Evolutionary conservation across 345 rosid genomes (phyloP), one percentile per base, ranked within the genome.

Genomic region (Populus davidiana): DNA sequence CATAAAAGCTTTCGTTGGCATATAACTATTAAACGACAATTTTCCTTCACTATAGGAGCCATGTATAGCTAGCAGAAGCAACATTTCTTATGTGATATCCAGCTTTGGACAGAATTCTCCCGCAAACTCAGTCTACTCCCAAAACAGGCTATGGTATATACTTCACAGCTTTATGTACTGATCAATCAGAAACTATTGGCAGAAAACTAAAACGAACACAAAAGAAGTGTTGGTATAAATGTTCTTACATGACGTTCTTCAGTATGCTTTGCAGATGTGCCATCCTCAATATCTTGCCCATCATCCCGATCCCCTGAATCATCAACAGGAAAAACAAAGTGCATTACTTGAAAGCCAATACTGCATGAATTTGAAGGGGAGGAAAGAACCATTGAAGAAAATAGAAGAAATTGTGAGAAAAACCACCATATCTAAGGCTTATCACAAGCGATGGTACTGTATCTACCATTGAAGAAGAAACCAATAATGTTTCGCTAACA

Each of bases 241-340:
- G 61, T 76, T 76, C 91, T 84, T 83, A 86, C 85, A 70, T 6
- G 72, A 82, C 71, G 41, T 25, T 80, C 80, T 65, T 52, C 8
- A 18, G 79, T 77, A 80, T 76, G 84, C 82, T 88, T 83, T 74
- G 74, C 81, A 65, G 78, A 71, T 47, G 69, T 64, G 61, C 69
- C 73, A 80, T 80, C 80, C 27, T 44, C 67, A 7, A 67, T 74
- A 74, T 27, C 82, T 74, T 82, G 83, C 25, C 70, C 78, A 69
- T 69, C 87, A 61, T 73, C 77, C 67, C 43, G 76, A 73, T 86
- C 81, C 72, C 77, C 97, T 88, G 78, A 52, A 82, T 83, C 63
- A 80, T 54, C 21, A 52, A 76, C 13, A 68, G 27, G 25, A 81
- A 69, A 72, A 59, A 59, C 16, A 36, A 5, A 13, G 20, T 12